Evolutionary conservation across 768 basidiomycete species (phyloP).

Genomic region (Cubamyces sp.): DNA sequence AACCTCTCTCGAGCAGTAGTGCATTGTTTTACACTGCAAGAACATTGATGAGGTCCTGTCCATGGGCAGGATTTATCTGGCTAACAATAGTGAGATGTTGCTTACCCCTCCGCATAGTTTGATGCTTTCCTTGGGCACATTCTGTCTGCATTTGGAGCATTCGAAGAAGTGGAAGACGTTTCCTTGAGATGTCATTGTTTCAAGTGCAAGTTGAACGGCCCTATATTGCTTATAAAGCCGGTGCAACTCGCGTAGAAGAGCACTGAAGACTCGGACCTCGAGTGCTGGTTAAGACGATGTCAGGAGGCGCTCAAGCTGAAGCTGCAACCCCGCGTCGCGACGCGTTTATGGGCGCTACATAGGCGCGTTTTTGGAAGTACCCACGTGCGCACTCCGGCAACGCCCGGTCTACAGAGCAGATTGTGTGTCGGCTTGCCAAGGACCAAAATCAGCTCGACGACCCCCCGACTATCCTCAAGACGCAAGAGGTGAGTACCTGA

Average conservation of each 20-base stretch:
- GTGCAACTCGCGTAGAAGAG: too few relatives aligned
- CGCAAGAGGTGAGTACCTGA: conserved; percentile 36
- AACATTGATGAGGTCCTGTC: too few relatives aligned
- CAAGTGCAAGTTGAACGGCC: too few relatives aligned
- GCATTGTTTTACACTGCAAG: conserved; percentile 20
- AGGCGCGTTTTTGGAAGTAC: conserved; percentile 1
- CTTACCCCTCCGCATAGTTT: conserved; percentile 22
- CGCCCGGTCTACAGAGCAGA: conserved; percentile 10
- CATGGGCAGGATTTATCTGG: not conserved
- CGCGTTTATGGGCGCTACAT: conserved; percentile 1
- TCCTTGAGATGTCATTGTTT: not conserved
- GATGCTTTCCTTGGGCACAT: conserved; percentile 1
- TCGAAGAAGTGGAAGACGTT: not conserved
- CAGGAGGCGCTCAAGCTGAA: not conserved
- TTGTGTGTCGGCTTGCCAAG: conserved; percentile 9
- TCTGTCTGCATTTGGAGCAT: conserved; percentile 11
- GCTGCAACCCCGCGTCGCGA: not conserved
- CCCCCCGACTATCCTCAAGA: conserved; percentile 36
- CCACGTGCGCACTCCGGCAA: conserved; percentile 12
- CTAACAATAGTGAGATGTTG: too few relatives aligned
- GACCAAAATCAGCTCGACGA: conserved; percentile 26
- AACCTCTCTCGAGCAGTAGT: conserved; percentile 21
- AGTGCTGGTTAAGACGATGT: too few relatives aligned
- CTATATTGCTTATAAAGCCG: too few relatives aligned
- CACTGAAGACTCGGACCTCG: too few relatives aligned